Conservation (phyloP, 202 grass and related monocot species). For the Setaria viridis region DNA sequence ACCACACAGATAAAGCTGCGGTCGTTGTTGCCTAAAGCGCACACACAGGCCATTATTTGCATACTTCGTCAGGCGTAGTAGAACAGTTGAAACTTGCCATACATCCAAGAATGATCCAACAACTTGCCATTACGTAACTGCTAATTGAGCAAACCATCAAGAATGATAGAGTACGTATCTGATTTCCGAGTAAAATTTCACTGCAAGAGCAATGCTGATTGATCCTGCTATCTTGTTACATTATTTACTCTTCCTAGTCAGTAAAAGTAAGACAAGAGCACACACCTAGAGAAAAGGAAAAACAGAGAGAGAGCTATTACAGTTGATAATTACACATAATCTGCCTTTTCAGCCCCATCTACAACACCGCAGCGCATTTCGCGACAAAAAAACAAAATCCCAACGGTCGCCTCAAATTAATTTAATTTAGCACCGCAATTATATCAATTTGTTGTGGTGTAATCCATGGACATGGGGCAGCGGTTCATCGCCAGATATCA, state of each 20-base stretch:
- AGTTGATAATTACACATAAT: conserved; percentile 28
- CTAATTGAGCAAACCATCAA: no score
- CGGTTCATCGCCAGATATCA: no score
- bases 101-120: neutral
- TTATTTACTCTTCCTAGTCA: conserved; percentile 15
- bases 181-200: neutral
- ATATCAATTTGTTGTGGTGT: neutral
- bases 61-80: neutral
- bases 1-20: neutral
- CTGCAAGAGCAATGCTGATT: neutral
- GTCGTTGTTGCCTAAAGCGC: neutral
- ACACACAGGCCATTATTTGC: neutral
- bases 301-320: neutral
- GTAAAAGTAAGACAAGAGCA: neutral
- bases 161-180: neutral
- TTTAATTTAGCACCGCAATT: neutral
- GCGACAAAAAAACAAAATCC: neutral
- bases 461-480: neutral
- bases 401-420: neutral
- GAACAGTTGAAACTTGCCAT: neutral
- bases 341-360: neutral
- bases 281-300: neutral
- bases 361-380: neutral
- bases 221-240: neutral
- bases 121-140: neutral